Evolutionary conservation across 2,329 filamentous ascomycete species (phyloP), one percentile per base, ranked within the genome.

Genomic region (Coniochaeta pulveracea): DNA sequence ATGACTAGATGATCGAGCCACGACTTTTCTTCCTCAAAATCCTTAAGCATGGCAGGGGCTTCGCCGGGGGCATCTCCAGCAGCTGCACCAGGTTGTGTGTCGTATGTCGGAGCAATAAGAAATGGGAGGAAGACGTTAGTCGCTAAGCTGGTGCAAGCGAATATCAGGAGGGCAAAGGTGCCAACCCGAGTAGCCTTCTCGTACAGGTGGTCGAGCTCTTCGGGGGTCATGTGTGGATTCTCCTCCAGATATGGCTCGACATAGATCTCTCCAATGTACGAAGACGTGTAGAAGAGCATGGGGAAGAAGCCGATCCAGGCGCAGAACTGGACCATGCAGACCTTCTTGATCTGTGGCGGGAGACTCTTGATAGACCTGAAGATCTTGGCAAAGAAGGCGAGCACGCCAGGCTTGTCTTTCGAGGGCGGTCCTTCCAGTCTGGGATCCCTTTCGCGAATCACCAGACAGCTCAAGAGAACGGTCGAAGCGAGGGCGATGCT

Each of bases 271-370:
- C 84, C 88, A 44, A 95, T 81, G 54, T 91, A 96, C 12, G 85
- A 93, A 2, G 86, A 93, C 5, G 85, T 85, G 61, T 96, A 96
- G 60, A 93, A 95, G 3, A 96, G 68, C 54, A 94, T 86, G 1
- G 88, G 88, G 48, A 95, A 96, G 75, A 89, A 95, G 34, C 85
- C 89, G 36, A 95, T 78, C 88, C 88, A 96, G 5, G 85, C 85
- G 39, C 79, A 88, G 45, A 89, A 76, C 51, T 91, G 83, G 0
- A 88, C 80, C 42, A 77, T 62, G 50, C 88, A 95, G 23, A 95
- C 85, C 41, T 75, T 79, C 40, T 71, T 71, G 42, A 91, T 85
- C 55, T 93, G 86, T 1, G 79, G 78, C 1, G 89, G 88, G 6
- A 96, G 65, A 24, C 77, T 72, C 46, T 70, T 75, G 42, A 94